Evolutionary conservation across 108 stramenopile species (phyloP).

Genomic region (Fragilariopsis cylindrus): DNA sequence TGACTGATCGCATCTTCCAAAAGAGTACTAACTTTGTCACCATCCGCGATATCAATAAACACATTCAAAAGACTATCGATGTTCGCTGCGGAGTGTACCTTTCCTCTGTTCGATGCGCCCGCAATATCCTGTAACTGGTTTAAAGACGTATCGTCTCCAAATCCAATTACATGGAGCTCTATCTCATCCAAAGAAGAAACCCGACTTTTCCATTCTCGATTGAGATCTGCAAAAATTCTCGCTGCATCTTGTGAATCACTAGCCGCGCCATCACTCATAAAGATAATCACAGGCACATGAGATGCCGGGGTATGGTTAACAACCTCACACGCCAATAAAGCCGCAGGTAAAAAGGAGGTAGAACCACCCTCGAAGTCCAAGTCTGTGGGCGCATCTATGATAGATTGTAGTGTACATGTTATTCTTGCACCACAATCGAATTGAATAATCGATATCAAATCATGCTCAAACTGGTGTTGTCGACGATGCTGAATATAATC

Average conservation of each 20-base stretch:
- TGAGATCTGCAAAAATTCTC: conserved; percentile 39
- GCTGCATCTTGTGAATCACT: conserved; percentile 47
- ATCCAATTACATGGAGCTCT: conserved; percentile 66
- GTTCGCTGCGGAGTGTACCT: conserved; percentile 46
- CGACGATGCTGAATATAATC: conserved; percentile 39
- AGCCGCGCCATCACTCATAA: conserved; percentile 66
- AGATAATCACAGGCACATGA: conserved; percentile 50
- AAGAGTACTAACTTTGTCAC: conserved; percentile 36
- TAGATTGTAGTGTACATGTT: conserved; percentile 29
- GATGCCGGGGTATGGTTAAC: conserved; percentile 37
- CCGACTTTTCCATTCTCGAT: conserved; percentile 20
- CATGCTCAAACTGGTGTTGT: conserved; percentile 43
- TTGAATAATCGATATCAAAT: conserved; percentile 65
- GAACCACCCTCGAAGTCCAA: conserved; percentile 36
- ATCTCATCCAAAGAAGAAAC: conserved; percentile 27
- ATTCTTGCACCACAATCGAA: conserved; percentile 31
- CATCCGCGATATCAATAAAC: conserved; percentile 50
- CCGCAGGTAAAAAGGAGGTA: conserved; percentile 52
- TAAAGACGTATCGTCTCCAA: conserved; percentile 37
- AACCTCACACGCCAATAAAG: conserved; percentile 31
- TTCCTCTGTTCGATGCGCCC: conserved; percentile 38
- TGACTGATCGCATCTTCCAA: conserved; percentile 56
- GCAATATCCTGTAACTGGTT: conserved; percentile 49
- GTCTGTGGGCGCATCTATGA: conserved; percentile 31
- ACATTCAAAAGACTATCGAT: conserved; percentile 42